These are phyloP conservation scores for Arthrobotrys sinensis DNA, from an alignment of 2,329 filamentous ascomycete genomes.

Conservation along the genomic window DNA sequence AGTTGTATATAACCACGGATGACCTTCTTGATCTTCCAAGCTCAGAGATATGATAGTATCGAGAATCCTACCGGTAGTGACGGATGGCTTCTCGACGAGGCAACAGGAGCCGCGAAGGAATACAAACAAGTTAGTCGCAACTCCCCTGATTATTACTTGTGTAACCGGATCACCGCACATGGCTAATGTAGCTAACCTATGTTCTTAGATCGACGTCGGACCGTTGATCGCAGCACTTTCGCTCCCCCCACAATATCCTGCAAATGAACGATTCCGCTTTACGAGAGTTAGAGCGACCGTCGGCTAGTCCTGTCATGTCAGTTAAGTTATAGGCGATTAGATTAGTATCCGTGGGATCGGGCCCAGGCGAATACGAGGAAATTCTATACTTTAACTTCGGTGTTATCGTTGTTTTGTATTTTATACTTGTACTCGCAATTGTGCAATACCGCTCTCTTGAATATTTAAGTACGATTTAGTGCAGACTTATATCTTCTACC, in stretches of 20 bases:
- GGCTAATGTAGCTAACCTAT: conserved; percentile 2
- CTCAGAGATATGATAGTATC: background rate
- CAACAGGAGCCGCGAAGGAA: background rate
- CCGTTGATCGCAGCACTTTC: conserved; percentile 35
- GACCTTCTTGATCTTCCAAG: background rate
- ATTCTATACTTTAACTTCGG: no score
- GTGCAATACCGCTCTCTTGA: no score
- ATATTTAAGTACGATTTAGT: no score
- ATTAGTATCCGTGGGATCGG: no score
- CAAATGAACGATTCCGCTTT: conserved; percentile 39
- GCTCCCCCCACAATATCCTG: conserved; percentile 42
- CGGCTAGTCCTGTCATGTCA: background rate
- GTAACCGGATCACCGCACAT: background rate
- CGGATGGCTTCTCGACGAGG: conserved; percentile 24
- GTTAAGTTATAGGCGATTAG: no score
- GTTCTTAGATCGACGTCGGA: conserved; percentile 29
- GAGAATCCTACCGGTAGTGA: conserved; percentile 22
- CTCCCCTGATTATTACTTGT: background rate
- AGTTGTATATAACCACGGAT: background rate
- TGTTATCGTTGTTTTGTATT: no score
- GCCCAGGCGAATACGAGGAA: no score
- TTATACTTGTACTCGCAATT: no score
- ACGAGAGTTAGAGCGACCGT: conserved; percentile 26
- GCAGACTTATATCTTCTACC: no score
- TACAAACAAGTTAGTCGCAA: conserved; percentile 19